A percentile compares a stretch with the other conserved stretches of the same genome.
Evolutionary conservation across 2,329 filamentous ascomycete species (phyloP).

Genomic region (Ascochyta clinopodiicola): DNA sequence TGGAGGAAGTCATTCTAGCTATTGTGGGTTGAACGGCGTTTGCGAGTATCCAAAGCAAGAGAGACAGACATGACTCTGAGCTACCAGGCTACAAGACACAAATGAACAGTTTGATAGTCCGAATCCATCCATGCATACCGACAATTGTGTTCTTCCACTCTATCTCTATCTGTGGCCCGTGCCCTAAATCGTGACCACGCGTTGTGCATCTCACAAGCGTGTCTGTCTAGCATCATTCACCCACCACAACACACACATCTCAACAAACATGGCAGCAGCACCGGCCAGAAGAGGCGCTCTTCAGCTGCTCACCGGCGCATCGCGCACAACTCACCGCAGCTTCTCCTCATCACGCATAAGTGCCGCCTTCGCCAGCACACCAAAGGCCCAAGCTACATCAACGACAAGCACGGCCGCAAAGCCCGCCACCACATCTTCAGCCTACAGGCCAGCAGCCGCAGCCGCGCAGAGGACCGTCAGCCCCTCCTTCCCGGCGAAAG

Average conservation of each 20-base stretch:
- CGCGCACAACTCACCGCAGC: constrained; percentile 25
- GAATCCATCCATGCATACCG: not conserved
- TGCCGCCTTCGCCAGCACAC: constrained; percentile 34
- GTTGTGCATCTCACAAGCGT: not conserved
- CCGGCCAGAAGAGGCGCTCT: constrained; percentile 29
- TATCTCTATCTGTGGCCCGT: not conserved
- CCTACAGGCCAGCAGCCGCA: constrained; percentile 12
- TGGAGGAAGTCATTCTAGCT: constrained; percentile 9
- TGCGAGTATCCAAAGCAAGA: not conserved
- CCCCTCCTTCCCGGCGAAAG: constrained; percentile 38
- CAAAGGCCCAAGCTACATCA: constrained; percentile 24
- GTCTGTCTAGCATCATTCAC: constrained; percentile 3
- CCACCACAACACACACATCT: not conserved
- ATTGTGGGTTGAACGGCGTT: constrained; percentile 20
- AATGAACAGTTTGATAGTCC: constrained; percentile 5
- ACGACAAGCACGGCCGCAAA: constrained; percentile 23
- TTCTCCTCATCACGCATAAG: constrained; percentile 31
- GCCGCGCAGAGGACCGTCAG: constrained; percentile 35
- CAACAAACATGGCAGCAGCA: constrained; percentile 29
- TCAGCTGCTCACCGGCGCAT: constrained; percentile 23
- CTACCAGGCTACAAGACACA: constrained; percentile 9
- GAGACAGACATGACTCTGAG: constrained; percentile 8
- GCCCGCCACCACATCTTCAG: constrained; percentile 18
- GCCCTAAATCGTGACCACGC: constrained; percentile 13
- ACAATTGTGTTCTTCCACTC: not conserved